Conservation (phyloP, 441 rosid species). For the Gossypium trilobum region DNA sequence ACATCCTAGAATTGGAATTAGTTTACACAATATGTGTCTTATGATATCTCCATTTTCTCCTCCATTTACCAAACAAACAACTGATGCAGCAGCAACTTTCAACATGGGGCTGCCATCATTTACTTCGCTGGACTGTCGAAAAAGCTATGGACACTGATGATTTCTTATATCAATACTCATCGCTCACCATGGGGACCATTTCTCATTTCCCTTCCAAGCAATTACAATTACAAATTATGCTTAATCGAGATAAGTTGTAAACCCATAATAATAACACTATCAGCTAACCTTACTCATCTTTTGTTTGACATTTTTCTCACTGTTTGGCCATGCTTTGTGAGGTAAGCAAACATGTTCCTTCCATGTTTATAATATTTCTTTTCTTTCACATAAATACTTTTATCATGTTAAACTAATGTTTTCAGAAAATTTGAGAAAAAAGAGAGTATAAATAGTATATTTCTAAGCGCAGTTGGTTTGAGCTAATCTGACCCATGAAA, state of each 20-base stretch:
- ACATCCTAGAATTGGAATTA: not conserved
- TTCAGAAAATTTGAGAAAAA: too few species aligned
- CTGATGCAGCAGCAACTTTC: not conserved
- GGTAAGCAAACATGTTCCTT: too few species aligned
- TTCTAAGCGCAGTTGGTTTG: not conserved
- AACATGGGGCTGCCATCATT: slow-evolving; percentile 24
- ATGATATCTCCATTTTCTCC: too few species aligned
- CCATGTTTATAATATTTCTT: too few species aligned
- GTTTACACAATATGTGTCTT: too few species aligned
- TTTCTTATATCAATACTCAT: not conserved
- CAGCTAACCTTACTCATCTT: not conserved
- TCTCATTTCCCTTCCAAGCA: slow-evolving; percentile 22
- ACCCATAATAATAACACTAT: not conserved
- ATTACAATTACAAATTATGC: not conserved
- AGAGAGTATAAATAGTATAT: too few species aligned
- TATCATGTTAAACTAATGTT: too few species aligned
- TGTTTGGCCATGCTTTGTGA: too few species aligned
- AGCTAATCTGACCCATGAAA: slow-evolving; percentile 7
- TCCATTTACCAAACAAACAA: slow-evolving; percentile 3
- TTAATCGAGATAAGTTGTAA: not conserved
- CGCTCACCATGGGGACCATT: slow-evolving; percentile 21
- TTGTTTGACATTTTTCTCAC: too few species aligned
- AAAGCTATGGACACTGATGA: slow-evolving; percentile 5
- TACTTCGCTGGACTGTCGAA: slow-evolving; percentile 6
- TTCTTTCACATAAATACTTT: too few species aligned